A percentile compares a stretch with the other conserved stretches of the same genome.
Evolutionary conservation across 2,329 filamentous ascomycete species (phyloP).

Genomic region (Penicillium vulpinum): DNA sequence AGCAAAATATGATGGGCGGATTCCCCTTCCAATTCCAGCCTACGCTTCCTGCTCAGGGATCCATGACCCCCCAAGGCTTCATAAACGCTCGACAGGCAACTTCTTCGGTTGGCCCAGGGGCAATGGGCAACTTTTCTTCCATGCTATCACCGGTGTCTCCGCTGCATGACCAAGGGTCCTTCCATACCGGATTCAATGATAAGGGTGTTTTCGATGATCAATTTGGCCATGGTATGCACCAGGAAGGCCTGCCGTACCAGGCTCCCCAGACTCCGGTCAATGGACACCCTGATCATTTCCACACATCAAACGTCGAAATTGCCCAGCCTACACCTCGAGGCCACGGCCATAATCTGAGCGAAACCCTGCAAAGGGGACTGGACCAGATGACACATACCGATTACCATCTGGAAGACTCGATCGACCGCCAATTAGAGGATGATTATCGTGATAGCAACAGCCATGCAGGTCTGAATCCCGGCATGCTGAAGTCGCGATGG

Average conservation of each 20-base stretch:
- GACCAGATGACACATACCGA: slow-evolving; percentile 67
- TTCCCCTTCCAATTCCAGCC: slow-evolving; percentile 68
- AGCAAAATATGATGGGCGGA: slow-evolving; percentile 61
- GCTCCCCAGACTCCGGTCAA: slow-evolving; percentile 33
- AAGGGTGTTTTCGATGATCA: slow-evolving; percentile 31
- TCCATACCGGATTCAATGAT: slow-evolving; percentile 33
- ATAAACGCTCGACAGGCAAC: slow-evolving; percentile 41
- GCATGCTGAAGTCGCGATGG: slow-evolving; percentile 40
- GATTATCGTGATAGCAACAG: slow-evolving; percentile 57
- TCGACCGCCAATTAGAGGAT: slow-evolving; percentile 75
- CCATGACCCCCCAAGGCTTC: slow-evolving; percentile 47
- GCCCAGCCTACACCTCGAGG: slow-evolving; percentile 61
- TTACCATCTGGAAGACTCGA: slow-evolving; percentile 78
- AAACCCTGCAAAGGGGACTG: slow-evolving; percentile 78
- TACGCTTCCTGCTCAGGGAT: slow-evolving; percentile 53
- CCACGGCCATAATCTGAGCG: slow-evolving; percentile 71
- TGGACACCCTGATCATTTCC: slow-evolving; percentile 43
- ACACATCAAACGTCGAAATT: slow-evolving; percentile 51
- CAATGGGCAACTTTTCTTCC: slow-evolving; percentile 43
- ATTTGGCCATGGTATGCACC: slow-evolving; percentile 23
- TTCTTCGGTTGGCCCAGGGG: slow-evolving; percentile 62
- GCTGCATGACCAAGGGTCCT: slow-evolving; percentile 54
- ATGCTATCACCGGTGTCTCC: slow-evolving; percentile 67
- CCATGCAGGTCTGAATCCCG: slow-evolving; percentile 28
- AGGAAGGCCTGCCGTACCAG: slow-evolving; percentile 29